phyloP scores from a whole-genome alignment of 2,329 filamentous ascomycete genomes.

The Colletotrichum chrysophilum region DNA sequence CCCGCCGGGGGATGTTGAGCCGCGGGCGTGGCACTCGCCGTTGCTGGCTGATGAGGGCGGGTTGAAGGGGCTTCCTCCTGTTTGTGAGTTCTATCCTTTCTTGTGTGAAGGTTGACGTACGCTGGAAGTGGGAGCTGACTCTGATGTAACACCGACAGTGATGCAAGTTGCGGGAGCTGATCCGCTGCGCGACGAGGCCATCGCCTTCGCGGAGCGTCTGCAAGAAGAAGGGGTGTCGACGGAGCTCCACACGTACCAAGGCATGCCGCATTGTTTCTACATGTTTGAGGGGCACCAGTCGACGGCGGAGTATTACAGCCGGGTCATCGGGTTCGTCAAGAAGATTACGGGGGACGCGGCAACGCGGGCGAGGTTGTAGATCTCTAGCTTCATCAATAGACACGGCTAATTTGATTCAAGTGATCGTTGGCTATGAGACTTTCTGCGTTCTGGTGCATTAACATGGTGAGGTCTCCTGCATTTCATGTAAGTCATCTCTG shows the following conservation, averaged over 20 bases:
- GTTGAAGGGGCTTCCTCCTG: constrained; percentile 34
- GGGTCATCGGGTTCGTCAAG: constrained; percentile 22
- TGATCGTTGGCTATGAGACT: accelerated
- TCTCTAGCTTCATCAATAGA: neutral
- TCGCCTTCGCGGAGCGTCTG: constrained; percentile 42
- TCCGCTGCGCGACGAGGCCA: constrained; percentile 40
- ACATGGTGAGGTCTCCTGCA: too few relatives aligned
- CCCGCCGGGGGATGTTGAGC: constrained; percentile 27
- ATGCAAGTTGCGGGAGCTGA: constrained; percentile 40
- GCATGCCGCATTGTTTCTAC: constrained; percentile 40
- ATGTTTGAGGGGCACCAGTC: constrained; percentile 20
- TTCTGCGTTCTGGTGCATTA: neutral
- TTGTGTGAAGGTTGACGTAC: too few relatives aligned
- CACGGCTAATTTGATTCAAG: neutral
- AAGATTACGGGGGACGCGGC: neutral
- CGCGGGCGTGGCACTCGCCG: constrained; percentile 31
- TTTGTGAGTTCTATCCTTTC: constrained; percentile 32
- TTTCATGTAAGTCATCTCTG: neutral
- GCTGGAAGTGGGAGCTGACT: neutral
- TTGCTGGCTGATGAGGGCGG: constrained; percentile 33
- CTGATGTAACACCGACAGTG: constrained; percentile 27
- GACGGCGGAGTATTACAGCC: constrained; percentile 24
- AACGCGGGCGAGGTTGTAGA: neutral
- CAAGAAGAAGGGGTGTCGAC: constrained; percentile 34
- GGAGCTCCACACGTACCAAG: constrained; percentile 35